Conservation (phyloP, 2,329 filamentous ascomycete species). For the Hypomyces rosellus region DNA sequence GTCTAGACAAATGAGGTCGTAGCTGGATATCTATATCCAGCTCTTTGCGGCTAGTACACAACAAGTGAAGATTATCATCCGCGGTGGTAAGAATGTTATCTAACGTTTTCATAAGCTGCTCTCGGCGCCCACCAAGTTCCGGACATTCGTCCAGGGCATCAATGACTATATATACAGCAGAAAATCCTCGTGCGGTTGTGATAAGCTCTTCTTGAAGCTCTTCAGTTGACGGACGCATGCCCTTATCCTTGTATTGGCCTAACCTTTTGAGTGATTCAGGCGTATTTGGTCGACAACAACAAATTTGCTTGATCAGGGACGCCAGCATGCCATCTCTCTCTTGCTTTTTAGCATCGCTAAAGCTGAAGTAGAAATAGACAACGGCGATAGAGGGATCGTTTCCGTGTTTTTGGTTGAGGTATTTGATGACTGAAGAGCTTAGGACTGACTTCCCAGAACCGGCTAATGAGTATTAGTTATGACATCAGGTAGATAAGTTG, state of each 20-base stretch:
- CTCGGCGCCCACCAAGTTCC: not conserved
- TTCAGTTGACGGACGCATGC: not conserved
- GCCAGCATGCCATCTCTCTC: conserved; percentile 4
- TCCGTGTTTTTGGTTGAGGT: not conserved
- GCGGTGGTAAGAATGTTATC: not conserved
- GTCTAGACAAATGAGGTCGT: not conserved
- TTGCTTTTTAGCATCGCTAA: conserved; percentile 5
- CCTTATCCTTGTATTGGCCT: not conserved
- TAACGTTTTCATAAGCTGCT: not conserved
- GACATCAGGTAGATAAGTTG: too few relatives aligned
- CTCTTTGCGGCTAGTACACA: conserved; percentile 7
- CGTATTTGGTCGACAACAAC: not conserved
- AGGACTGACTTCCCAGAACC: conserved; percentile 5
- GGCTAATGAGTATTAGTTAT: not conserved
- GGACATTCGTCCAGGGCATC: conserved; percentile 10
- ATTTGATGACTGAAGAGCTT: conserved; percentile 2
- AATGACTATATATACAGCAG: conserved; percentile 1
- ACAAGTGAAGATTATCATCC: conserved; percentile 5
- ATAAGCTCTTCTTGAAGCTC: not conserved
- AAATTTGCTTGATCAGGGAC: conserved; percentile 9
- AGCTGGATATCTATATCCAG: not conserved
- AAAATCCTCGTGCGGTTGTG: not conserved
- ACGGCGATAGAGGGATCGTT: not conserved
- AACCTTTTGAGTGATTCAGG: conserved; percentile 4
- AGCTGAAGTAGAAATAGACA: conserved; percentile 9